Base-by-base conservation (phyloP, 352 stramenopile genomes). In the Pythium guiyangense region DNA sequence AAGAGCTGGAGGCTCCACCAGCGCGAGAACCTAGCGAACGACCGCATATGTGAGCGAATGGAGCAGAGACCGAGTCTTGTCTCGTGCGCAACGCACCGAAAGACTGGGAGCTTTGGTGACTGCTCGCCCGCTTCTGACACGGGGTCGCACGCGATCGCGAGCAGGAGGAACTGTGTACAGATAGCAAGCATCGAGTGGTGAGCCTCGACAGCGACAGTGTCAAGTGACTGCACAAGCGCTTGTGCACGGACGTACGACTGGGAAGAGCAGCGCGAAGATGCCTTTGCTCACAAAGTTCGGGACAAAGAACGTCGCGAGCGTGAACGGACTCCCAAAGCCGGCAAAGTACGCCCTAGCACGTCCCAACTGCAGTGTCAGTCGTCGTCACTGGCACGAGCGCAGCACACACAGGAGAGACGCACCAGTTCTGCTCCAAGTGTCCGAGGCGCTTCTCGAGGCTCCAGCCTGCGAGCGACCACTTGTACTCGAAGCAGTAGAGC, bases 401-500 rank as follows among this genome's bases (percentile, higher is more conserved):
- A 11, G 15, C 27, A 40, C 15, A 15, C 39, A 20, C 17, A 39
- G 17, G 10, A 37, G 10, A 8, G 18, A 44, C 63, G 31, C 54
- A 86, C 86, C 86, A 95, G 60, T 95, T 89, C 50, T 92, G 73
- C 69, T 95, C 86, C 44, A 95, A 69, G 62, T 92, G 78, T 0
- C 63, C 74, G 20, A 95, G 70, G 2, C 79, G 74, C 51, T 81
- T 79, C 60, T 95, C 86, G 2, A 95, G 78, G 58, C 82, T 91
- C 86, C 86, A 95, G 5, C 86, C 86, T 43, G 83, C 84, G 31
- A 93, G 66, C 40, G 82, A 92, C 86, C 86, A 95, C 70, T 93
- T 95, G 79, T 95, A 95, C 63, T 95, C 86, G 58, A 94, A 95
- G 70, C 84, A 93, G 60, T 95, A 95, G n/a, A 95, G 77, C 46